Evolutionary conservation across 73 alveolate genomes (phyloP), one percentile per base, ranked within the genome.

Genomic region (Symbiodinium natans): DNA sequence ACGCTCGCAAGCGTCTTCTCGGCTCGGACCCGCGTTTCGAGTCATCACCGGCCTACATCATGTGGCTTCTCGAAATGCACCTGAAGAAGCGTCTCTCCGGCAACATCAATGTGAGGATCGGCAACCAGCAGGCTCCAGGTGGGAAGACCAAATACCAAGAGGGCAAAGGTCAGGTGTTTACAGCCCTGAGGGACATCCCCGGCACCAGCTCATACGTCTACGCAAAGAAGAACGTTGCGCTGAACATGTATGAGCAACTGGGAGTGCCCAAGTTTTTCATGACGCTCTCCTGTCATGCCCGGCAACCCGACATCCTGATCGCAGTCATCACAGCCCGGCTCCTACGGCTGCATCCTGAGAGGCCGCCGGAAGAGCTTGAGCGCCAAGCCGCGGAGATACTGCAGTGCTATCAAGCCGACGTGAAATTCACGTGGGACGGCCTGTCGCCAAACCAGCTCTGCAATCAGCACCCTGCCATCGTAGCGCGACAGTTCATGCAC

Each of bases 31-130:
- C n/a, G n/a, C n/a, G n/a, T n/a, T n/a, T n/a, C n/a, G n/a, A n/a
- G n/a, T n/a, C n/a, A n/a, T n/a, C n/a, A n/a, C n/a, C n/a, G n/a
- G n/a, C n/a, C n/a, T n/a, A n/a, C n/a, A n/a, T n/a, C n/a, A n/a
- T n/a, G n/a, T n/a, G n/a, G n/a, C n/a, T n/a, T 15, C 84, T 73
- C 41, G 84, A 73, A 75, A 54, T 15, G 29, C 19, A 11, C 77
- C 41, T 9, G 77, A 73, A 29, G 59, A 80, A 80, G 88, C 46
- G 54, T 33, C 46, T 84, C 80, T 84, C 93, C 27, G 93, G n/a
- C n/a, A n/a, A n/a, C n/a, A n/a, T n/a, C n/a, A n/a, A n/a, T n/a
- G n/a, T n/a, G n/a, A n/a, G n/a, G n/a, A n/a, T n/a, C n/a, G n/a
- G n/a, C n/a, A n/a, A n/a, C n/a, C n/a, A n/a, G n/a, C n/a, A n/a